Evolutionary conservation across 805 yeast species (phyloP), one percentile per base, ranked within the genome.

Genomic region (Candida adriatica): DNA sequence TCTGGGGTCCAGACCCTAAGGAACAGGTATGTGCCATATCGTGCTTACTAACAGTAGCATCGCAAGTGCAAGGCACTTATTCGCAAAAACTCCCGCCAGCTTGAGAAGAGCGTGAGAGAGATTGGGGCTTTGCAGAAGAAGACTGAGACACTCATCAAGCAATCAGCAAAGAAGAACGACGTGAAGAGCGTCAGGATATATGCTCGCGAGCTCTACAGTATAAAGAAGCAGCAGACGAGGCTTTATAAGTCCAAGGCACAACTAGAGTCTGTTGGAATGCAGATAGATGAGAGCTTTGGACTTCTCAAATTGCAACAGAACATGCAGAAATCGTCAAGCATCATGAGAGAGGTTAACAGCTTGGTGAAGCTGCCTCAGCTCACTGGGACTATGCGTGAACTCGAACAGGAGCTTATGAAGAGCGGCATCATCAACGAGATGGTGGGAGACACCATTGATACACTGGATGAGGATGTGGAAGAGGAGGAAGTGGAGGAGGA

Each of bases 1-100:
- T 90, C 23, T 90, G 94, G 81, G 98, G 98, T 1, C 96, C 97
- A 0, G 96, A 88, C 52, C 96, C 96, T 25, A 79, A 80, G 49
- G 97, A 85, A 49, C 94, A 39, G 25, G 43, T 39, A 81, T 49
- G 78, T 33, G 11, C 22, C 22, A 19, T 19, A 19, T 19, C 11
- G 22, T n/a, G n/a, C n/a, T n/a, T 8, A 16, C 16, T 15, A 13
- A 20, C 18, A 13, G 4, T 32, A 59, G 42, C 75, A 66, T 38
- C 56, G 92, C 34, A 80, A 75, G 44, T 83, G 94, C 45, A 88
- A 83, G 49, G 65, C 74, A 23, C 67, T 86, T 14, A 69, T 90
- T 25, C 77, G 97, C 36, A 82, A 80, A 59, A 92, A 88, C 57
- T 77, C 79, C 39, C 67, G 97, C 27, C 88, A 81, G 49, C 59